Evolutionary conservation across 768 basidiomycete genomes (phyloP).

Genomic region (Cyclocybe aegerita): DNA sequence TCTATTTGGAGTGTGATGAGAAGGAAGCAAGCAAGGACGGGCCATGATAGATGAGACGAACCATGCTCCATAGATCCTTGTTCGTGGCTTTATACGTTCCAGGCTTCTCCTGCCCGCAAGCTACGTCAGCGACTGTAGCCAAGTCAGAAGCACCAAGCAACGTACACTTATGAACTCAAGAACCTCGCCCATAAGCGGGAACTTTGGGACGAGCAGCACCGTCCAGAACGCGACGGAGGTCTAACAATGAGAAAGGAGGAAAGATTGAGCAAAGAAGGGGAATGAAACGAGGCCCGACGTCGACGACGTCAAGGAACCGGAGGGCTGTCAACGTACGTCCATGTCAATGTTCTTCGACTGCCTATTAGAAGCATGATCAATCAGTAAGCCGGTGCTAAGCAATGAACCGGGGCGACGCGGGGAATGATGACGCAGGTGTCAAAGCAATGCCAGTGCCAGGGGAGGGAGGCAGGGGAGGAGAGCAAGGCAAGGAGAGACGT

Average conservation of each 20-base stretch:
- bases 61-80: constrained; percentile 88
- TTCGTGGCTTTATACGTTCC: constrained; percentile 75
- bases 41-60: constrained; percentile 26
- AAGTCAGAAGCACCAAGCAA: constrained; percentile 1
- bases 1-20: constrained; percentile 36
- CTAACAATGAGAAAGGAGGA: constrained; percentile 28
- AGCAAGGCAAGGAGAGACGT: constrained; percentile 26
- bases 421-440: no score
- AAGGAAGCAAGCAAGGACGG: neutral
- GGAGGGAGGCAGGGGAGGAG: no score
- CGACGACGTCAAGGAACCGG: neutral
- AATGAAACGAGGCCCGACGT: neutral
- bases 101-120: constrained; percentile 34
- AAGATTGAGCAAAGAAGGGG: no score
- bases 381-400: neutral
- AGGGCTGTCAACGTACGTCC: constrained; percentile 48
- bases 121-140: neutral
- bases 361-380: constrained; percentile 30
- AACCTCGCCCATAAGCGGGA: constrained; percentile 64
- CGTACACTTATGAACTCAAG: constrained; percentile 65
- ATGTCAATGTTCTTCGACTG: constrained; percentile 78
- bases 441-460: no score
- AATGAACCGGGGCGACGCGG: neutral
- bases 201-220: constrained; percentile 68
- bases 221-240: constrained; percentile 75